phyloP scores from a whole-genome alignment of 106 monocot genomes.

The Alisma plantagoaquatica region DNA sequence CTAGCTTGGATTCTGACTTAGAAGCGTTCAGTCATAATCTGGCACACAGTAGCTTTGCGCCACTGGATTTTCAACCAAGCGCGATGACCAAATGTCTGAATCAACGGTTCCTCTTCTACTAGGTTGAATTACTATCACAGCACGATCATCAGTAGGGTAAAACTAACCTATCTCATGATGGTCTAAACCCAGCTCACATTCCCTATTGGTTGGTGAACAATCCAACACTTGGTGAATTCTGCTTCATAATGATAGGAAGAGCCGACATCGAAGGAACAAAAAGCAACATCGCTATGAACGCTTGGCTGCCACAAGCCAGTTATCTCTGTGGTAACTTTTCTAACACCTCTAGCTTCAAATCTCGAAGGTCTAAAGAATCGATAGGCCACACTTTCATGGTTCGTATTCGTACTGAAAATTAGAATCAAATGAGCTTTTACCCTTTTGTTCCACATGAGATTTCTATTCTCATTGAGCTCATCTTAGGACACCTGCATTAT shows the following conservation, averaged over 20 bases:
- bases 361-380: slow-evolving; percentile 65
- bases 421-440: slow-evolving; percentile 85
- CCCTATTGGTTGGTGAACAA: background rate
- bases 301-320: slow-evolving; percentile 97
- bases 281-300: slow-evolving; percentile 51
- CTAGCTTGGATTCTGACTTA: too few relatives aligned
- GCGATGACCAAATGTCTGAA: slow-evolving; percentile 78
- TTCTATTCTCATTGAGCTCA: slow-evolving; percentile 79
- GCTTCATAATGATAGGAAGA: background rate
- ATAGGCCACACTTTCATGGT: slow-evolving; percentile 74
- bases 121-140: too few relatives aligned
- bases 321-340: slow-evolving; percentile 88
- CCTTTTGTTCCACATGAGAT: slow-evolving; percentile 84
- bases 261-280: slow-evolving; percentile 5
- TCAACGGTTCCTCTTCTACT: too few relatives aligned
- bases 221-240: background rate
- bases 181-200: slow-evolving; percentile 1
- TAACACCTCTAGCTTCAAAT: slow-evolving; percentile 70
- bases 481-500: slow-evolving; percentile 70
- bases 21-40: too few relatives aligned
- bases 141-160: background rate
- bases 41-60: slow-evolving; percentile 62
- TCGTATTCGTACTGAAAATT: slow-evolving; percentile 69
- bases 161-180: background rate
- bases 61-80: slow-evolving; percentile 82